phyloP scores from a whole-genome alignment of 2,329 filamentous ascomycete genomes.

The Colletotrichum sp. region DNA sequence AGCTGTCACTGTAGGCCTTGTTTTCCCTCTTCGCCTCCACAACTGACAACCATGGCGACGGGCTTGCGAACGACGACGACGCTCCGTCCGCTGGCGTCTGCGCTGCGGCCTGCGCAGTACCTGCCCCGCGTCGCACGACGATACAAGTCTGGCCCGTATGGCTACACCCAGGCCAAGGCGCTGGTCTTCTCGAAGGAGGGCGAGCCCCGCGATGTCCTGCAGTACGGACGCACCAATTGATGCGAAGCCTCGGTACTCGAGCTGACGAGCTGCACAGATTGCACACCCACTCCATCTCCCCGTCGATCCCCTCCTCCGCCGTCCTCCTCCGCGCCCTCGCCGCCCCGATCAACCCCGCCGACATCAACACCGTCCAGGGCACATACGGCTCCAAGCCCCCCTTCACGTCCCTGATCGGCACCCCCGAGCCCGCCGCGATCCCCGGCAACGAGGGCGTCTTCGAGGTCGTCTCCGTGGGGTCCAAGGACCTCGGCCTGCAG shows the following conservation, averaged over 20 bases:
- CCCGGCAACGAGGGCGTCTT: constrained; percentile 94
- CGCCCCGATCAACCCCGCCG: constrained; percentile 93
- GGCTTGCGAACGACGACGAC: constrained; percentile 8
- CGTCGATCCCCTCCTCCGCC: constrained; percentile 66
- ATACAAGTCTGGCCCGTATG: constrained; percentile 68
- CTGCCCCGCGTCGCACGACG: constrained; percentile 36
- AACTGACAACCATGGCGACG: neutral
- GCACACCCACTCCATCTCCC: constrained; percentile 79
- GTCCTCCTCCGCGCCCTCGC: constrained; percentile 88
- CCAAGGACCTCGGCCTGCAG: constrained; percentile 55
- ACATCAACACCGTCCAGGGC: constrained; percentile 97
- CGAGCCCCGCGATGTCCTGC: constrained; percentile 74
- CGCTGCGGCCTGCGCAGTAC: constrained; percentile 1
- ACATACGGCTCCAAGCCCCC: constrained; percentile 88
- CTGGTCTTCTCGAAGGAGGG: constrained; percentile 78
- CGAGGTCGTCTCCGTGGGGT: constrained; percentile 78
- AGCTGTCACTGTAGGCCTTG: neutral
- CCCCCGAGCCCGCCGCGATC: constrained; percentile 75
- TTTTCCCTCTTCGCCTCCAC: neutral
- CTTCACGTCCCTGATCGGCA: constrained; percentile 80
- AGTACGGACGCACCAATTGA: constrained; percentile 43
- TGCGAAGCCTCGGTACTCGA: neutral
- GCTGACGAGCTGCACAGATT: constrained; percentile 42
- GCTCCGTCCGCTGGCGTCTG: constrained; percentile 17
- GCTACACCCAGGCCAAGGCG: constrained; percentile 86